phyloP scores from a whole-genome alignment of 768 basidiomycete species.

The Mycena vitilis region DNA sequence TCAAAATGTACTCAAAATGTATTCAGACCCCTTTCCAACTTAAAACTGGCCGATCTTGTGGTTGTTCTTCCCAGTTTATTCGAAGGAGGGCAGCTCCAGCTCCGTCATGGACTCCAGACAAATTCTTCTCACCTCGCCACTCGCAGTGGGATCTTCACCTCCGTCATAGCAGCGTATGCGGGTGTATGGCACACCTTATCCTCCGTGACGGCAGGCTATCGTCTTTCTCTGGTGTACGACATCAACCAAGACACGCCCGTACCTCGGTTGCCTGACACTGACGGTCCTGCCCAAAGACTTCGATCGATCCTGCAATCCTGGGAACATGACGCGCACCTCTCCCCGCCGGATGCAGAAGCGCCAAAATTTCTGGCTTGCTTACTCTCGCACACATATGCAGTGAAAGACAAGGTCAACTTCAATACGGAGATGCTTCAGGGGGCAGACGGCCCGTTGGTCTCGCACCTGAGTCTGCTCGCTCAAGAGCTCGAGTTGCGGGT shows the following conservation, averaged over 20 bases:
- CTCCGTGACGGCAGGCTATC: background rate
- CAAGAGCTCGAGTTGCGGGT: background rate
- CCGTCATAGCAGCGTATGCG: constrained; percentile 1
- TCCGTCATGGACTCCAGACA: background rate
- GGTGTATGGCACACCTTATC: background rate
- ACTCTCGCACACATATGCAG: background rate
- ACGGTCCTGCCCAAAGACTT: background rate
- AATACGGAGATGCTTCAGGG: background rate
- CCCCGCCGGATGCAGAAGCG: background rate
- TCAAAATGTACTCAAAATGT: background rate
- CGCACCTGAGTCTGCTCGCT: background rate
- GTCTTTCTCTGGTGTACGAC: constrained; percentile 5
- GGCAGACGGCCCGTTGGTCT: background rate
- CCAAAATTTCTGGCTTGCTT: background rate
- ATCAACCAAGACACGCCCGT: background rate
- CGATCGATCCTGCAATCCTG: background rate
- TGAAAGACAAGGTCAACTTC: background rate
- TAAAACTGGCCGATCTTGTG: background rate
- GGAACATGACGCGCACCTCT: background rate
- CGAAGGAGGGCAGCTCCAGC: background rate
- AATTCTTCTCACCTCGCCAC: background rate
- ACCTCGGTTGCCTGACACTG: background rate
- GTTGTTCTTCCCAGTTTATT: constrained; percentile 4
- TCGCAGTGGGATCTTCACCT: background rate
- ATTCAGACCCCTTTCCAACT: background rate